A percentile compares a stretch with the other conserved stretches of the same genome.
Conservation (phyloP, 2,329 filamentous ascomycete species). For the Ascosphaera pollenicola region DNA sequence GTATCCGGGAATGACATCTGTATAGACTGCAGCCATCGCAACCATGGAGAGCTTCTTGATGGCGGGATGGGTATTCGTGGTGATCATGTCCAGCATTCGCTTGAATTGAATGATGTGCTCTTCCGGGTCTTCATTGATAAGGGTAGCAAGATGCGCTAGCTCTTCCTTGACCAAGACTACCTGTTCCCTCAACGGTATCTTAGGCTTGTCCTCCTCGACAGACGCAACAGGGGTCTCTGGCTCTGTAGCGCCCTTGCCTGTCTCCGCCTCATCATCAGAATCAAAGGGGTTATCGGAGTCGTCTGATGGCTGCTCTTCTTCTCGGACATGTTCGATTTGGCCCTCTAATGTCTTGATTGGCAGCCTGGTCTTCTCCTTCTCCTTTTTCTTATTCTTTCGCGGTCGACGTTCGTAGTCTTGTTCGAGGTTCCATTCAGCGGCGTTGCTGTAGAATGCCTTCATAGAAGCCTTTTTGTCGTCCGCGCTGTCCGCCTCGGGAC, state of each 20-base stretch:
- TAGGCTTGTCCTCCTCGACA: constrained; percentile 29
- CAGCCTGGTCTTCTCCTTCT: constrained; percentile 47
- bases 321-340: constrained; percentile 37
- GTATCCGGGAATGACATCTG: constrained; percentile 91
- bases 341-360: constrained; percentile 78
- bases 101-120: constrained; percentile 68
- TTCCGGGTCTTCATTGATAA: constrained; percentile 81
- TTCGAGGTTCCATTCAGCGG: constrained; percentile 73
- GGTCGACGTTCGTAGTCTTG: constrained; percentile 70
- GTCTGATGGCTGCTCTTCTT: constrained; percentile 13
- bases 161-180: constrained; percentile 81
- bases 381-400: constrained; percentile 53
- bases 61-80: constrained; percentile 39
- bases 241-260: constrained; percentile 20
- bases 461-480: constrained; percentile 10
- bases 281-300: constrained; percentile 43
- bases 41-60: constrained; percentile 72
- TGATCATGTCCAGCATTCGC: constrained; percentile 49
- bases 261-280: constrained; percentile 32
- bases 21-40: constrained; percentile 77
- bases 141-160: constrained; percentile 56
- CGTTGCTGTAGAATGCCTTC: constrained; percentile 46
- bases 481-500: constrained; percentile 21
- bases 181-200: constrained; percentile 54
- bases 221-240: constrained; percentile 21